Percentiles rank a stretch among this genome's conserved stretches.
phyloP scores from a whole-genome alignment of 2,329 filamentous ascomycete species.

The Dactylonectria estremocensis region DNA sequence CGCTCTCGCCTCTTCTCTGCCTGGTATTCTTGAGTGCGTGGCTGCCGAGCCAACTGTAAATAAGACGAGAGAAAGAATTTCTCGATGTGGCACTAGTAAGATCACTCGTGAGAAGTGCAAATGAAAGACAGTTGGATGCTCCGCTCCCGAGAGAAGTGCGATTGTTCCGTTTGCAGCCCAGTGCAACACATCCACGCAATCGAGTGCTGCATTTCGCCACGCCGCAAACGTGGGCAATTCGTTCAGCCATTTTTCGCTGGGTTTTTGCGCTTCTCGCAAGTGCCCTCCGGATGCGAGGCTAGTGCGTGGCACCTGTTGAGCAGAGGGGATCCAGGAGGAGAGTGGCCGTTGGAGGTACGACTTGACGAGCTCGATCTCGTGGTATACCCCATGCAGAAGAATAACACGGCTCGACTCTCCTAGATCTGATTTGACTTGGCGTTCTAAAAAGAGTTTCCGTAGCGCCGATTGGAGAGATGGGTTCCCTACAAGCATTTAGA shows the following conservation, averaged over 20 bases:
- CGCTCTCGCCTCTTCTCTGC: conserved; percentile 33
- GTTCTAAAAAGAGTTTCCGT: conserved; percentile 29
- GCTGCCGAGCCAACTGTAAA: conserved; percentile 42
- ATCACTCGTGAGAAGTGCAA: conserved; percentile 69
- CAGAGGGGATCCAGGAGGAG: conserved; percentile 39
- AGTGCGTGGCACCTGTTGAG: conserved; percentile 13
- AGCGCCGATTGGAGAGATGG: conserved; percentile 32
- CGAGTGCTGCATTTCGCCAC: conserved; percentile 63
- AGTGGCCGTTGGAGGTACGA: conserved; percentile 37
- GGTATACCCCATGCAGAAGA: conserved; percentile 42
- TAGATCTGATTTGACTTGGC: conserved; percentile 36
- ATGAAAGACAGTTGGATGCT: conserved; percentile 69
- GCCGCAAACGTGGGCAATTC: conserved; percentile 15
- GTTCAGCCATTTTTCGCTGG: background rate
- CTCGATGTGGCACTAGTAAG: conserved; percentile 63
- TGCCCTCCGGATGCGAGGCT: too few relatives aligned
- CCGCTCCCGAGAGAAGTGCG: conserved; percentile 63
- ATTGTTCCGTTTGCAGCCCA: conserved; percentile 70
- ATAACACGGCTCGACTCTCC: conserved; percentile 42
- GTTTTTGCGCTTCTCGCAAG: background rate
- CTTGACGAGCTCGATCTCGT: conserved; percentile 36
- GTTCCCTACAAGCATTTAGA: conserved; percentile 31
- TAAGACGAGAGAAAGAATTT: conserved; percentile 61
- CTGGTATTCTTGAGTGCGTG: conserved; percentile 14
- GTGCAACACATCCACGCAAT: conserved; percentile 69